Evolutionary conservation across 225 moss, liverwort and hornwort species (phyloP), one percentile per base, ranked within the genome.

Genomic region (Climacium dendroides): DNA sequence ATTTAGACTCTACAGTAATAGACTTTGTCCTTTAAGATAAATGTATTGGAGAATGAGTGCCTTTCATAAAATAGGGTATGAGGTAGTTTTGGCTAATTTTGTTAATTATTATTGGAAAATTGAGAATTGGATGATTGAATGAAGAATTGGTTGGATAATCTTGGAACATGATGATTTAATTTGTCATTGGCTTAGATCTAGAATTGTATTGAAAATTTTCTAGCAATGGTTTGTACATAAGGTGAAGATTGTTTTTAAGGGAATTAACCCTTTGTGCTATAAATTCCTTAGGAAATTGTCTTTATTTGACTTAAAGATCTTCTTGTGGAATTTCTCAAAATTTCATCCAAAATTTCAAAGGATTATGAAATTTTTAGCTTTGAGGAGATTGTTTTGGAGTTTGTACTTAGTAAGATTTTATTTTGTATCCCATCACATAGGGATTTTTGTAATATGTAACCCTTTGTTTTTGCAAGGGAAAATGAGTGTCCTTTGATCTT

Each of bases 61-160:
- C 3, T 47, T 45, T 6, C 0, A 4, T 25, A 17, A 17, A 45
- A 11, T 11, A 73, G 28, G 0, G 1, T 0, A 0, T 15, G 2
- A 29, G 2, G 18, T 47, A 73, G 2, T 47, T 29, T 29, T 1
- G 5, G 0, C 1, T 47, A 47, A 18, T 18, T 72, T 28, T 29
- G 10, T 29, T 10, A 47, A 72, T 1, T 17, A 10, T 18, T 47
- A 18, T 0, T 29, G 10, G 29, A 47, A 8, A 47, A 5, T 47
- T 47, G 18, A 47, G 4, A 29, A 47, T 41, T 41, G 0, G 41
- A 25, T 24, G 15, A 41, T 70, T 41, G 15, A 9, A 0, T 41
- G 1, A 41, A 70, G 15, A 41, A 16, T 72, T 45, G 6, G 10
- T 45, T 72, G 45, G 10, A 45, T 45, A n/a, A n/a, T n/a, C n/a